Evolutionary conservation across 257 asterid genomes (phyloP).

Genomic region (Ocimum tenuiflorum): DNA sequence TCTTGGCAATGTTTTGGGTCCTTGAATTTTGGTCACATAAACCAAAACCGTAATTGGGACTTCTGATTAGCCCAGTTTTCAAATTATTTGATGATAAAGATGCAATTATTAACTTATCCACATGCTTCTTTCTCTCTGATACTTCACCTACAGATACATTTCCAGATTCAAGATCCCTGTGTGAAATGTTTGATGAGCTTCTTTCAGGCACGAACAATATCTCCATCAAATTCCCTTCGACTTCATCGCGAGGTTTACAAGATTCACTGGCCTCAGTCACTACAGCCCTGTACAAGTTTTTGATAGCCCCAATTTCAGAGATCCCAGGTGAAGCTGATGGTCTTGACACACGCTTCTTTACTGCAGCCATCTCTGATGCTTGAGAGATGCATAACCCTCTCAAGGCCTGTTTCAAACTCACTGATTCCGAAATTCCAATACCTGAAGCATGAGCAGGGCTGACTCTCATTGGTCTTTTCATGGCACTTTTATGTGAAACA

Average conservation of each 20-base stretch:
- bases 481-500: conserved; percentile 49
- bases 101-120: conserved; percentile 19
- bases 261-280: conserved; percentile 32
- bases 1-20: conserved; percentile 38
- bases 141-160: conserved; percentile 13
- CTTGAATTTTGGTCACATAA: conserved; percentile 29
- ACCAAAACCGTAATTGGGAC: conserved; percentile 26
- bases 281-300: conserved; percentile 36
- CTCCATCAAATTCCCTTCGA: conserved; percentile 41
- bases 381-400: conserved; percentile 94
- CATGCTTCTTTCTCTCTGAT: conserved; percentile 16
- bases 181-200: conserved; percentile 26
- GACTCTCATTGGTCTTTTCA: conserved; percentile 76
- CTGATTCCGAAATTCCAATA: conserved; percentile 62
- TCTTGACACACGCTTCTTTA: conserved; percentile 54
- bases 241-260: conserved; percentile 29
- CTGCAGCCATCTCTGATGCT: conserved; percentile 92
- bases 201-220: conserved; percentile 51
- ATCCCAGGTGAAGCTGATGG: conserved; percentile 38
- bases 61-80: conserved; percentile 30
- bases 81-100: conserved; percentile 26
- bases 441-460: conserved; percentile 46
- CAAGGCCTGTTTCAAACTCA: conserved; percentile 82
- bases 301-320: conserved; percentile 41
- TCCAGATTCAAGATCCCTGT: conserved; percentile 23